Conservation (phyloP, 139 green algal genomes). For the Auxenochlorella pyrenoidosa region DNA sequence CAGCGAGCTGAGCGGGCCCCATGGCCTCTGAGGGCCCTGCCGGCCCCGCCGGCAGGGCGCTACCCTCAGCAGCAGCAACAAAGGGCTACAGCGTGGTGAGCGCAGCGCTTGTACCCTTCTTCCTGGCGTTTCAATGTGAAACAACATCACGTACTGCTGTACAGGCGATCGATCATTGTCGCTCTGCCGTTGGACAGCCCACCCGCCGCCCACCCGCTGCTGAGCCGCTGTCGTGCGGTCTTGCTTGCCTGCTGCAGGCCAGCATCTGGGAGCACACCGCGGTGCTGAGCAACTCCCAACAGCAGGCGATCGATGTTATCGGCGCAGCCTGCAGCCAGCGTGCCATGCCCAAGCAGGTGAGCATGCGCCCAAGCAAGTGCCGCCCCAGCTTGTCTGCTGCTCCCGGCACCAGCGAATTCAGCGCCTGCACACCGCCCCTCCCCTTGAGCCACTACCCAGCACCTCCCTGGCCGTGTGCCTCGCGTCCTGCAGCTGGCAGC, state of each 20-base stretch:
- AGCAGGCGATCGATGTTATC: constrained; percentile 66
- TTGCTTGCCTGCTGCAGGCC: constrained; percentile 42
- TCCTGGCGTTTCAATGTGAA: not conserved
- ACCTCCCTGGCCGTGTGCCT: no score
- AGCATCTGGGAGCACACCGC: constrained; percentile 74
- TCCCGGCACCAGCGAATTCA: no score
- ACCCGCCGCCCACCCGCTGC: not conserved
- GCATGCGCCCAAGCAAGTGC: not conserved
- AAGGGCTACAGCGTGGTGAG: constrained; percentile 67
- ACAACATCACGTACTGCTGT: not conserved
- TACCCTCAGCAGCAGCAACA: not conserved
- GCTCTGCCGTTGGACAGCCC: not conserved
- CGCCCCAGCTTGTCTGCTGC: not conserved
- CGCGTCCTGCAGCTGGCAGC: not conserved
- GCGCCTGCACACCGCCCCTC: no score
- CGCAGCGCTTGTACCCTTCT: not conserved
- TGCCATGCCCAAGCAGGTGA: constrained; percentile 70
- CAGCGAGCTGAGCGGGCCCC: no score
- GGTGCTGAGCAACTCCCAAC: constrained; percentile 67
- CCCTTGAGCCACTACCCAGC: no score
- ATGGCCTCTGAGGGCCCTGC: not conserved
- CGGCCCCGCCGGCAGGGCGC: not conserved
- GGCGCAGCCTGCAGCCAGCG: constrained; percentile 56
- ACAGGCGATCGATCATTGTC: not conserved
- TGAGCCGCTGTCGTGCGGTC: constrained; percentile 6